phyloP scores from a whole-genome alignment of 192 early-diverging fungal genomes.

The Helicostylum pulchrum region DNA sequence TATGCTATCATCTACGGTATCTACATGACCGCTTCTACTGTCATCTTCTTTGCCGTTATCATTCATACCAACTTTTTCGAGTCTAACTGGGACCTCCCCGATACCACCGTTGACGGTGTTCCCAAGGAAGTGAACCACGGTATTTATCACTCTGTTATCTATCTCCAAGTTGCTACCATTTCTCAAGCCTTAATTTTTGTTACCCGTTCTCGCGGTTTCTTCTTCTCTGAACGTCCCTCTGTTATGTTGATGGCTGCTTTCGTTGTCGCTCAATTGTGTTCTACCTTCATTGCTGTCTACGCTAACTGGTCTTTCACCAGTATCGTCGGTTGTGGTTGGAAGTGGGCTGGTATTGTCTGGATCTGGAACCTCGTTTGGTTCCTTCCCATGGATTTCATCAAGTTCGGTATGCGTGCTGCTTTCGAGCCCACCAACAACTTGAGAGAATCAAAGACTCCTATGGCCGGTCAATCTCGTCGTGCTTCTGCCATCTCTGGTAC shows the following conservation, averaged over 20 bases:
- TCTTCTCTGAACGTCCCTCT: conserved; percentile 73
- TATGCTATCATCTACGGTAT: conserved; percentile 83
- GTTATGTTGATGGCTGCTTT: conserved; percentile 63
- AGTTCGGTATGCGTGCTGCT: conserved; percentile 62
- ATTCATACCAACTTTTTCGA: conserved; percentile 61
- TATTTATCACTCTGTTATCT: conserved; percentile 72
- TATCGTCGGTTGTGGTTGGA: conserved; percentile 70
- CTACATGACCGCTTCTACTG: conserved; percentile 77
- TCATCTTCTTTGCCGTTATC: conserved; percentile 64
- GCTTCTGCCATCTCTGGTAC: conserved; percentile 32
- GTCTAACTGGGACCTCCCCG: conserved; percentile 44
- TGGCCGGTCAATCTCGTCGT: conserved; percentile 21
- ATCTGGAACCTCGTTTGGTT: conserved; percentile 82
- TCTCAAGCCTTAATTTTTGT: conserved; percentile 80
- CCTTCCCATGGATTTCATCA: conserved; percentile 73
- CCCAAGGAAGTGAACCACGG: conserved; percentile 54
- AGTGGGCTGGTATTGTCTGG: conserved; percentile 73
- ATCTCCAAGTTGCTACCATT: conserved; percentile 75
- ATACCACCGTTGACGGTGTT: conserved; percentile 33
- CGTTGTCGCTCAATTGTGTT: conserved; percentile 66
- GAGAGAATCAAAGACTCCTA: conserved; percentile 20
- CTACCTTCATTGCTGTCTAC: conserved; percentile 80
- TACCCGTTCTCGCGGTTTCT: conserved; percentile 73
- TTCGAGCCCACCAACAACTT: conserved; percentile 53
- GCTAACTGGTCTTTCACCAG: conserved; percentile 79